Evolutionary conservation across 805 yeast species (phyloP).

Genomic region (Pichia scutulata): DNA sequence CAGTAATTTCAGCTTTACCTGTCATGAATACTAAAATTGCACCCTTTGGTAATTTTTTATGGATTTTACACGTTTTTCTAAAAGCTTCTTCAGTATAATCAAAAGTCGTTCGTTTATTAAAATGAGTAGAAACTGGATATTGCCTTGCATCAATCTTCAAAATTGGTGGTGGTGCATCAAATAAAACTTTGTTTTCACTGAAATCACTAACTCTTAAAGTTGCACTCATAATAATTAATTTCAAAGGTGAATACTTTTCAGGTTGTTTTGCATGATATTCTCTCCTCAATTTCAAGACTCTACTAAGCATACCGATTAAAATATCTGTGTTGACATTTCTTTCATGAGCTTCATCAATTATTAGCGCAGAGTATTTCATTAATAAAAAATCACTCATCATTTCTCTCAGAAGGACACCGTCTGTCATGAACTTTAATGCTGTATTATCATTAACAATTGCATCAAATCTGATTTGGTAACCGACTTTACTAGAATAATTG

Average conservation of each 20-base stretch:
- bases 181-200: constrained; percentile 68
- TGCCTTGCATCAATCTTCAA: constrained; percentile 88
- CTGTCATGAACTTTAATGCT: constrained; percentile 83
- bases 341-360: constrained; percentile 98
- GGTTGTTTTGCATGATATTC: constrained; percentile 44
- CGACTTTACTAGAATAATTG: constrained; percentile 59
- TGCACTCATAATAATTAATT: constrained; percentile 93
- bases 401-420: constrained; percentile 88
- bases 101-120: constrained; percentile 67
- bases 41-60: constrained; percentile 81
- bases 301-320: constrained; percentile 86
- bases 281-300: constrained; percentile 69
- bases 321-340: constrained; percentile 95
- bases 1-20: constrained; percentile 86
- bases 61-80: constrained; percentile 80
- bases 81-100: constrained; percentile 85
- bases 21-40: constrained; percentile 88
- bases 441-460: constrained; percentile 57
- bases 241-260: constrained; percentile 48
- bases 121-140: constrained; percentile 87
- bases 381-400: constrained; percentile 83
- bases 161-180: constrained; percentile 74
- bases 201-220: constrained; percentile 91
- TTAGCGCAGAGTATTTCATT: constrained; percentile 72
- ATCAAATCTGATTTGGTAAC: constrained; percentile 79